A percentile compares a stretch with the other conserved stretches of the same genome.
phyloP scores from a whole-genome alignment of 1,284 basidiomycete species.

The Paramarasmius palmivorus region DNA sequence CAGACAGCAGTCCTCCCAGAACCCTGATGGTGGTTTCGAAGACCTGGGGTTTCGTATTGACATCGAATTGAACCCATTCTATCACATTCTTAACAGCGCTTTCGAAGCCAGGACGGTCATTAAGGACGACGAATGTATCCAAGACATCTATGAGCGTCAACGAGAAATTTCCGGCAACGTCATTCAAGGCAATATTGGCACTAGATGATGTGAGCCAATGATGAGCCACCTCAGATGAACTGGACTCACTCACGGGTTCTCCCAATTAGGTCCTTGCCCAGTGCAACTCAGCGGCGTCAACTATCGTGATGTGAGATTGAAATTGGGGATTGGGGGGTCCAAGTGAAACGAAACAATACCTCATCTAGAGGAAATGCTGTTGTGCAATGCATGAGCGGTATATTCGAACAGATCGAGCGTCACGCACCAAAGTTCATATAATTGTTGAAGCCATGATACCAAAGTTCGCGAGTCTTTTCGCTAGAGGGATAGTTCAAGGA shows the following conservation, averaged over 20 bases:
- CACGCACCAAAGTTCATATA: conserved; percentile 77
- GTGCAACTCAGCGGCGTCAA: conserved; percentile 85
- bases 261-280: conserved; percentile 80
- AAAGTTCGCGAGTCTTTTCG: conserved; percentile 69
- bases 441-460: conserved; percentile 81
- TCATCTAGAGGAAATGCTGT: conserved; percentile 83
- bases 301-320: conserved; percentile 38
- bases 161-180: conserved; percentile 86
- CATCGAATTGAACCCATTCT: conserved; percentile 80
- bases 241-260: conserved; percentile 60
- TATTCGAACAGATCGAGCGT: not conserved
- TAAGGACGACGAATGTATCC: conserved; percentile 79
- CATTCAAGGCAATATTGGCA: conserved; percentile 72
- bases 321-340: not conserved
- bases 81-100: conserved; percentile 75
- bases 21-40: conserved; percentile 91
- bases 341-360: conserved; percentile 36
- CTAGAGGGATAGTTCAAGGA: conserved; percentile 35
- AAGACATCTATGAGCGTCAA: conserved; percentile 81
- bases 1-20: conserved; percentile 86
- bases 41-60: conserved; percentile 89
- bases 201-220: conserved; percentile 33
- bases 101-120: conserved; percentile 74
- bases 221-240: not conserved
- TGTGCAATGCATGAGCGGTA: conserved; percentile 8